Base-by-base conservation (phyloP, 2,329 filamentous ascomycete species). In the Achaetomium macrosporum region DNA sequence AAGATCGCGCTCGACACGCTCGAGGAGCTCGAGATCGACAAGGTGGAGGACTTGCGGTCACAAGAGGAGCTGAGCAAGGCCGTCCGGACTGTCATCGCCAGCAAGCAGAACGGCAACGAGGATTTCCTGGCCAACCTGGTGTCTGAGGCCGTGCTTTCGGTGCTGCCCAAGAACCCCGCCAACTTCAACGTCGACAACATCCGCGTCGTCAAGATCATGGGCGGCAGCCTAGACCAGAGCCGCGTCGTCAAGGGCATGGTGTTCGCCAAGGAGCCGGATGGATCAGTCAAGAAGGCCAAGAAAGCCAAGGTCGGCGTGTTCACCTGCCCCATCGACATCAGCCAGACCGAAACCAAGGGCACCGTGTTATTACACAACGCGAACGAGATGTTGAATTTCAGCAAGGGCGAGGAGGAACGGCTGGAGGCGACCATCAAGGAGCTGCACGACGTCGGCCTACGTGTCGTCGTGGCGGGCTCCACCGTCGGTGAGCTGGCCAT, bases 171-270 rank as follows among this genome's bases (percentile, higher is more conserved):
- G 78, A 96, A 96, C 74, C 88, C 93, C 19, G 74, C 80, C 69
- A 91, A 95, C 75, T 99, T 99, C 81, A 99, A 96, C 73, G 90
- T 99, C 60, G 93, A 99, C 77, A 99, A 99, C 71, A 86, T 99
- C 65, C 88, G 93, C 56, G 95, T 99, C 54, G 95, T 99, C 64
- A 99, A 99, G 81, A 99, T 99, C 66, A 97, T 99, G 92, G 93
- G 93, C 64, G 92, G 93, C 60, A 90, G 87, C 69, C 76, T 99
- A 67, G 89, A 95, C 66, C 91, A 99, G 76, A 96, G 90, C 70
- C 85, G 83, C 61, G 92, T 99, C 13, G 87, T 99, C 56, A 95
- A 88, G 78, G 93, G 93, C 61, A 99, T 99, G 93, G 95, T 99
- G 48, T 97, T 99, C 69, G 86, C 90, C 65, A 87, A 95, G 68